A percentile compares a stretch with the other conserved stretches of the same genome.
Conservation (phyloP, 2,329 filamentous ascomycete genomes). For the Aspergillus ochraceus region DNA sequence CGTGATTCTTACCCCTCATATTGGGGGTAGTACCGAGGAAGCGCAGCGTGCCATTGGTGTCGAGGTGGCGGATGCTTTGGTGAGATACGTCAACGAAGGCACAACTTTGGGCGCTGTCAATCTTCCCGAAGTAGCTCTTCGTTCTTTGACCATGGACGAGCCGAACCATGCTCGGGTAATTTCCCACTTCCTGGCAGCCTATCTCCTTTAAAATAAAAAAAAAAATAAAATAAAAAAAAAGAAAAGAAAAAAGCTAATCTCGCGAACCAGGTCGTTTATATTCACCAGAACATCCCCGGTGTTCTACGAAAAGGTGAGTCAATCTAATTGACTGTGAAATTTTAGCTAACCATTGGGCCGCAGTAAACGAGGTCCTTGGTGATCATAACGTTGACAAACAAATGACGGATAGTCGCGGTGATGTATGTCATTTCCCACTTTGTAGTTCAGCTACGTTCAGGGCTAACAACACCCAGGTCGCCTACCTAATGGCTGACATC, state of each 20-base stretch:
- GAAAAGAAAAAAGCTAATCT: constrained; percentile 2
- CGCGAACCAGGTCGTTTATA: constrained; percentile 75
- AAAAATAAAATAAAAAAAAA: no score
- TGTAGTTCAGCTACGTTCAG: not conserved
- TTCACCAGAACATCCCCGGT: constrained; percentile 94
- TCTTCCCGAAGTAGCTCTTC: constrained; percentile 88
- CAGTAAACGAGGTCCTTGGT: constrained; percentile 90
- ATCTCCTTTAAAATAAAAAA: no score
- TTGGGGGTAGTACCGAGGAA: constrained; percentile 96
- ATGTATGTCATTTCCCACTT: constrained; percentile 55
- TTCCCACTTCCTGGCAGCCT: constrained; percentile 4
- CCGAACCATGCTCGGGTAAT: constrained; percentile 78
- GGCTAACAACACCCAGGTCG: constrained; percentile 55
- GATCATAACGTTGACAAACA: constrained; percentile 99
- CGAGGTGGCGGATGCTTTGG: constrained; percentile 84
- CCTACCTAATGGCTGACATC: constrained; percentile 97
- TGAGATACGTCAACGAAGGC: constrained; percentile 94
- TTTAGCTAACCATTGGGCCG: constrained; percentile 16
- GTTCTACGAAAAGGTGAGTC: constrained; percentile 75
- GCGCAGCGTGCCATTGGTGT: constrained; percentile 94
- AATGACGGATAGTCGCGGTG: constrained; percentile 91
- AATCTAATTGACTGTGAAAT: not conserved
- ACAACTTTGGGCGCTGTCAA: constrained; percentile 91
- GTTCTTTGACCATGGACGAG: constrained; percentile 87
- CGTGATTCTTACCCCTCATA: constrained; percentile 92